Evolutionary conservation across 345 rosid species (phyloP).

Genomic region (Barbarea vulgaris): DNA sequence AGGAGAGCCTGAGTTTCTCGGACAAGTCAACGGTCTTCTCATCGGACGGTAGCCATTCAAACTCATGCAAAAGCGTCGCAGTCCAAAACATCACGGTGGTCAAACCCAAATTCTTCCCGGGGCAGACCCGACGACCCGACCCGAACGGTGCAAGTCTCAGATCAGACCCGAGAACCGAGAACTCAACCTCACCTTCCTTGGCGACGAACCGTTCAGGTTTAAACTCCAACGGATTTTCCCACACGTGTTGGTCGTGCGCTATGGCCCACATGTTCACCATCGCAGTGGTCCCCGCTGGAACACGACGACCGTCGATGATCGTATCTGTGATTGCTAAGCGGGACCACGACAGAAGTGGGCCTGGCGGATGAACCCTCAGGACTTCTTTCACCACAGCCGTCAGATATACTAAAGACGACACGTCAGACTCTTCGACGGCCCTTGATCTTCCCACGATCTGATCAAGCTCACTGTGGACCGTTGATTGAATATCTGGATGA

Average conservation of each 20-base stretch:
- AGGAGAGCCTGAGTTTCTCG: constrained; percentile 70
- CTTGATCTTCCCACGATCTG: constrained; percentile 62
- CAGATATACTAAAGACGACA: constrained; percentile 54
- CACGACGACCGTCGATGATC: constrained; percentile 62
- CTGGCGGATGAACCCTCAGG: constrained; percentile 87
- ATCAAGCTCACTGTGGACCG: constrained; percentile 72
- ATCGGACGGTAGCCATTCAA: constrained; percentile 56
- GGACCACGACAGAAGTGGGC: constrained; percentile 93
- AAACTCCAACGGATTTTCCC: constrained; percentile 68
- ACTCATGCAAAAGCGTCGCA: constrained; percentile 72
- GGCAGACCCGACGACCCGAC: constrained; percentile 80
- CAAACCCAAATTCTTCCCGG: constrained; percentile 72
- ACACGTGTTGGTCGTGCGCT: constrained; percentile 59
- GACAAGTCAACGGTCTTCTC: constrained; percentile 60
- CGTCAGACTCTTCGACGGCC: constrained; percentile 59
- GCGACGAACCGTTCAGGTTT: constrained; percentile 64
- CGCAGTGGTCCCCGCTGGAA: constrained; percentile 82
- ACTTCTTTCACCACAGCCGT: constrained; percentile 81
- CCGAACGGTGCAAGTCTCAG: constrained; percentile 89
- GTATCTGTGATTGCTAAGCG: constrained; percentile 75
- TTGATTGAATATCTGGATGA: constrained; percentile 63
- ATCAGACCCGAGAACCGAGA: constrained; percentile 82
- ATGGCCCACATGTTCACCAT: constrained; percentile 99
- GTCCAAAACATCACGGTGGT: constrained; percentile 71
- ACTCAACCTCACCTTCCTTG: constrained; percentile 49